A percentile compares a stretch with the other conserved stretches of the same genome.
Conservation (phyloP, 2,329 filamentous ascomycete species). For the Apiospora hydei region DNA sequence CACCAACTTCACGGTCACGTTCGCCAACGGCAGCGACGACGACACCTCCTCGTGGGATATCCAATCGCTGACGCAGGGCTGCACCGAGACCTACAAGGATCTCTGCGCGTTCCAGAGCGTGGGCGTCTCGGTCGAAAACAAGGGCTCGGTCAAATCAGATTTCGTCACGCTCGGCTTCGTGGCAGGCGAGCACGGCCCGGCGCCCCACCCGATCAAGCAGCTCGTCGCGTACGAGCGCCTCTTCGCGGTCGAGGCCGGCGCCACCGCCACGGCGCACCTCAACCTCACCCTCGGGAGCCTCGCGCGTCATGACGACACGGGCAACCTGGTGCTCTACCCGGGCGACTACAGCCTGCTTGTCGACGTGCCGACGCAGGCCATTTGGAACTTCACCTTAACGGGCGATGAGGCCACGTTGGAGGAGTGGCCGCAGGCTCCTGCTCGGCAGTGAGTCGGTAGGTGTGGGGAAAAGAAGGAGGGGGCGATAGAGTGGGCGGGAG, state of each 20-base stretch:
- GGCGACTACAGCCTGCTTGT: conserved; percentile 51
- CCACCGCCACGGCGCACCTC: conserved; percentile 41
- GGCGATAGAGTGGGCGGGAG: background rate
- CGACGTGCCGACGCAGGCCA: conserved; percentile 46
- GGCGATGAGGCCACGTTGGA: conserved; percentile 46
- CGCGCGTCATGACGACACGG: conserved; percentile 50
- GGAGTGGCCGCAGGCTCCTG: conserved; percentile 39
- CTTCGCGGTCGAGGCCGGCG: conserved; percentile 36
- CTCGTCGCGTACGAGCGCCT: conserved; percentile 53
- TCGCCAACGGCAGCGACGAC: conserved; percentile 16
- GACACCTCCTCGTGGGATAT: conserved; percentile 37
- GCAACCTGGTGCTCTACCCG: conserved; percentile 54
- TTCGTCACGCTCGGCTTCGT: conserved; percentile 54
- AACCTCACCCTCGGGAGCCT: conserved; percentile 53
- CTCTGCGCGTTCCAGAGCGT: conserved; percentile 49
- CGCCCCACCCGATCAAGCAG: conserved; percentile 53
- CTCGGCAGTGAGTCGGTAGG: conserved; percentile 10
- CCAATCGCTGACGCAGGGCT: conserved; percentile 41
- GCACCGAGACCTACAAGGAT: conserved; percentile 43
- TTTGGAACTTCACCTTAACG: conserved; percentile 49
- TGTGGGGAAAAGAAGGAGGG: conserved; percentile 10
- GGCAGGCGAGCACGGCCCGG: conserved; percentile 46
- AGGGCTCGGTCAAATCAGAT: conserved; percentile 48
- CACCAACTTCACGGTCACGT: conserved; percentile 48
- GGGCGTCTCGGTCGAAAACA: conserved; percentile 49